Conservation (phyloP, 2,329 filamentous ascomycete species). For the Calonectria pseudoreteaudii region DNA sequence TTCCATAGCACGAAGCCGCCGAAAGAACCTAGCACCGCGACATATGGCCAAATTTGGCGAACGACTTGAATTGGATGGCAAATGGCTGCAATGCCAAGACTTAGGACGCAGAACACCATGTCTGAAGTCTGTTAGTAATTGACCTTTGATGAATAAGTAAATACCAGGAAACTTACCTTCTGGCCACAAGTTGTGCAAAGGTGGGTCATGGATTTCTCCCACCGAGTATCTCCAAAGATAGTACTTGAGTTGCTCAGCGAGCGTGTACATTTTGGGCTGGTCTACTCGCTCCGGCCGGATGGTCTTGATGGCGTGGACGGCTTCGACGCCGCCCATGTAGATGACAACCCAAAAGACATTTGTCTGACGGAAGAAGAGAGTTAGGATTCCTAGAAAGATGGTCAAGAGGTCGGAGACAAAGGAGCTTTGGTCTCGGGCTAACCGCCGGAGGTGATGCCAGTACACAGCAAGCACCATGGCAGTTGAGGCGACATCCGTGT, state of each 20-base stretch:
- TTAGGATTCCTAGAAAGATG: constrained; percentile 69
- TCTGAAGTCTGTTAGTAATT: constrained; percentile 53
- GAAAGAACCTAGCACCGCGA: constrained; percentile 76
- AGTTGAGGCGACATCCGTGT: constrained; percentile 91
- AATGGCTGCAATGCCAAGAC: constrained; percentile 70
- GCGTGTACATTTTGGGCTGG: constrained; percentile 46
- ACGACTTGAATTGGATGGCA: constrained; percentile 61
- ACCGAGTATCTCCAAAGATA: constrained; percentile 58
- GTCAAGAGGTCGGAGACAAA: constrained; percentile 56
- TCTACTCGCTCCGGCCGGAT: constrained; percentile 49
- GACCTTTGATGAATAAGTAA: background rate
- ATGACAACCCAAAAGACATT: constrained; percentile 96
- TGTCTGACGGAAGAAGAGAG: constrained; percentile 88
- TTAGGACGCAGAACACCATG: constrained; percentile 68
- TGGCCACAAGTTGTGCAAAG: constrained; percentile 59
- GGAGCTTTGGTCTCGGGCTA: constrained; percentile 48
- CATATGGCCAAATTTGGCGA: constrained; percentile 66
- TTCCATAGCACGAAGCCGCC: constrained; percentile 85
- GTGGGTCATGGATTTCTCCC: constrained; percentile 68
- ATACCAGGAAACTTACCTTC: constrained; percentile 56
- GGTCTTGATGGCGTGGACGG: constrained; percentile 62
- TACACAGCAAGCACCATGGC: constrained; percentile 80
- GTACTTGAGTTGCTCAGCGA: constrained; percentile 51
- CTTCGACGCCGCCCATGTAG: constrained; percentile 75
- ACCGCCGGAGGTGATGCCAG: constrained; percentile 62